Conservation (phyloP, 345 rosid species). For the Moricandia moricandioides region DNA sequence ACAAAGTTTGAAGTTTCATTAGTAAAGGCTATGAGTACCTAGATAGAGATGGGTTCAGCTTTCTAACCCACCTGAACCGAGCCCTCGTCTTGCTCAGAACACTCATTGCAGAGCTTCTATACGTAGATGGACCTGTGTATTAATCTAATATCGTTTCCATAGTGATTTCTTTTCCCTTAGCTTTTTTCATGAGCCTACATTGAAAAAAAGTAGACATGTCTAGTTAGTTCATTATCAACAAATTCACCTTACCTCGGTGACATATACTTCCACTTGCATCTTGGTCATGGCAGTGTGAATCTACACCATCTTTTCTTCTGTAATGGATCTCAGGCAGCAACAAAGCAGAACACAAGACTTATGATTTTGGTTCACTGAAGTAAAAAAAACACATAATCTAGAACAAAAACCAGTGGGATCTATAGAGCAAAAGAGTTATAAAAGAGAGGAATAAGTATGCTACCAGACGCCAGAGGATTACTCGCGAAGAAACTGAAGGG, state of each 20-base stretch:
- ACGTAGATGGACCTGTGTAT: constrained; percentile 54
- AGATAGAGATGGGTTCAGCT: constrained; percentile 9
- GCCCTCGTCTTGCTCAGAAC: constrained; percentile 55
- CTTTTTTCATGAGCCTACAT: constrained; percentile 60
- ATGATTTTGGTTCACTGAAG: constrained; percentile 5
- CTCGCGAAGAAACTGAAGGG: constrained; percentile 55
- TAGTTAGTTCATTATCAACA: no score
- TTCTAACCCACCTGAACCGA: constrained; percentile 65
- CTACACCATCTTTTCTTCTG: constrained; percentile 61
- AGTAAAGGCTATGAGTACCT: neutral
- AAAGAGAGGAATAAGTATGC: constrained; percentile 21
- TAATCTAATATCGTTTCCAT: constrained; percentile 48
- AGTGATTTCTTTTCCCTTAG: constrained; percentile 54
- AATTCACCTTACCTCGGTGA: no score
- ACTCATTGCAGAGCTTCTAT: constrained; percentile 44
- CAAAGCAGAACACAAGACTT: constrained; percentile 28
- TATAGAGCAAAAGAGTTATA: neutral
- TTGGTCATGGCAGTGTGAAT: constrained; percentile 51
- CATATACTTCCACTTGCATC: constrained; percentile 66
- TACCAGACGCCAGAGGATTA: constrained; percentile 56
- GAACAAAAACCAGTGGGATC: neutral
- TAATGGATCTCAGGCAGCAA: constrained; percentile 81
- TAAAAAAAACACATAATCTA: neutral
- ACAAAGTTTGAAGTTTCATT: neutral
- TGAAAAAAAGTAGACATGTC: constrained; percentile 21